Conservation (phyloP, 1,139 yeast species). For the Scheffersomyces quercinus region DNA sequence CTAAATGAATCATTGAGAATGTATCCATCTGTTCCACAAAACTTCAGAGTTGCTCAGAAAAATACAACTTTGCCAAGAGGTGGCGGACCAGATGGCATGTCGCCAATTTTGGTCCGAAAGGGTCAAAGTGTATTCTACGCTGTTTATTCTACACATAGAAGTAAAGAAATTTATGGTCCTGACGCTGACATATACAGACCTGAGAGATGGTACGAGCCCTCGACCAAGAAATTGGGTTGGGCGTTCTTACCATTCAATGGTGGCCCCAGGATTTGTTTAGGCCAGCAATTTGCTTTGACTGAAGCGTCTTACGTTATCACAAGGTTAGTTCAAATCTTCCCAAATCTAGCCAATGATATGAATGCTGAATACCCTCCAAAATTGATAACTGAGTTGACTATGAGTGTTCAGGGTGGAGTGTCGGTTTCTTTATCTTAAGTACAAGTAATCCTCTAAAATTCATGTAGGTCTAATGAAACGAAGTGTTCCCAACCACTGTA, state of each 20-base stretch:
- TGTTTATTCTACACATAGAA: constrained; percentile 50
- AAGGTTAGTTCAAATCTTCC: constrained; percentile 39
- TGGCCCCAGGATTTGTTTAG: constrained; percentile 62
- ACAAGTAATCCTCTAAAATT: too few species aligned
- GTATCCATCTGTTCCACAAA: constrained; percentile 58
- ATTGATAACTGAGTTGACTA: constrained; percentile 26
- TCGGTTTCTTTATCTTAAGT: constrained; percentile 7
- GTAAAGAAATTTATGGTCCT: constrained; percentile 45
- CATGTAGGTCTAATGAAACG: too few species aligned
- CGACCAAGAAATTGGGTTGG: constrained; percentile 44
- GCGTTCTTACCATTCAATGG: constrained; percentile 58
- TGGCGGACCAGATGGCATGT: constrained; percentile 45
- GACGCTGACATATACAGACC: constrained; percentile 50
- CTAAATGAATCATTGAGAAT: constrained; percentile 54
- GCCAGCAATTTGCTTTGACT: constrained; percentile 60
- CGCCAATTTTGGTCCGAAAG: constrained; percentile 48
- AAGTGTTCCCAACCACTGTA: too few species aligned
- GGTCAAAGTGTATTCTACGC: constrained; percentile 47
- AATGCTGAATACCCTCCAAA: constrained; percentile 29
- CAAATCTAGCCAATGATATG: constrained; percentile 28
- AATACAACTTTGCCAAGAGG: constrained; percentile 54
- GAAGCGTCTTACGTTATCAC: constrained; percentile 51
- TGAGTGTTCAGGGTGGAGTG: constrained; percentile 24
- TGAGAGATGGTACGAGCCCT: constrained; percentile 49
- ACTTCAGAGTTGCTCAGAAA: constrained; percentile 45